phyloP scores from a whole-genome alignment of 2,329 filamentous ascomycete genomes.

The Fonsecaea nubica region DNA sequence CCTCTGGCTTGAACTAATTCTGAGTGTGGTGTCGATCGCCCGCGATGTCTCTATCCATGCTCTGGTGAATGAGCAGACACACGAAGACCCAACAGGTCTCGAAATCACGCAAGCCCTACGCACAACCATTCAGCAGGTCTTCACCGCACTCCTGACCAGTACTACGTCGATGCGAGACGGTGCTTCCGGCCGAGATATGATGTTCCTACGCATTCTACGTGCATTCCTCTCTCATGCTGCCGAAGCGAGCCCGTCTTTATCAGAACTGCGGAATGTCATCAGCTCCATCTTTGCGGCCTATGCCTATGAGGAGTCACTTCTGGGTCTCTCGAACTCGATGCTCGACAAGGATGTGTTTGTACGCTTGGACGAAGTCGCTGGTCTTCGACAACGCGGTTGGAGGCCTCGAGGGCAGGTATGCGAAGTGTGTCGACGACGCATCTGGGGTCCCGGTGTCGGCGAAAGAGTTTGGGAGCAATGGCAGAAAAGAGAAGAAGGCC shows the following conservation, averaged over 20 bases:
- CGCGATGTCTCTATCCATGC: slow-evolving; percentile 61
- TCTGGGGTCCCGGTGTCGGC: slow-evolving; percentile 88
- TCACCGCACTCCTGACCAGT: slow-evolving; percentile 81
- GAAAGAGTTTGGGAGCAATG: slow-evolving; percentile 80
- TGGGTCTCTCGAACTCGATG: slow-evolving; percentile 82
- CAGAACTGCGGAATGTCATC: slow-evolving; percentile 83
- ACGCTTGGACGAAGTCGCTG: slow-evolving; percentile 75
- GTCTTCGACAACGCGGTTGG: slow-evolving; percentile 84
- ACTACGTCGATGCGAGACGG: slow-evolving; percentile 61
- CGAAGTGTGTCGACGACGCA: slow-evolving; percentile 79
- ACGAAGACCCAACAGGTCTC: slow-evolving; percentile 1
- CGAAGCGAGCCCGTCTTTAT: slow-evolving; percentile 79
- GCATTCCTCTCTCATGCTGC: slow-evolving; percentile 86
- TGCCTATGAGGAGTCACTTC: slow-evolving; percentile 89
- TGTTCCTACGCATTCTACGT: slow-evolving; percentile 86
- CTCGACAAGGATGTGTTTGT: slow-evolving; percentile 88
- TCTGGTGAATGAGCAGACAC: slow-evolving; percentile 22
- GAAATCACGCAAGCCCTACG: slow-evolving; percentile 72
- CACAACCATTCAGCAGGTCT: slow-evolving; percentile 83
- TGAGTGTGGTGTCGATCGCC: slow-evolving; percentile 68
- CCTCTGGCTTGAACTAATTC: slow-evolving; percentile 71
- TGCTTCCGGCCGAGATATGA: slow-evolving; percentile 60
- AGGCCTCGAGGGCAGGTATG: slow-evolving; percentile 84
- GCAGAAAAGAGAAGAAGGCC: slow-evolving; percentile 64
- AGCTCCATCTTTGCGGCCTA: slow-evolving; percentile 93